Base-by-base conservation (phyloP, 257 asterid species). In the Jaltomata sinuosa region DNA sequence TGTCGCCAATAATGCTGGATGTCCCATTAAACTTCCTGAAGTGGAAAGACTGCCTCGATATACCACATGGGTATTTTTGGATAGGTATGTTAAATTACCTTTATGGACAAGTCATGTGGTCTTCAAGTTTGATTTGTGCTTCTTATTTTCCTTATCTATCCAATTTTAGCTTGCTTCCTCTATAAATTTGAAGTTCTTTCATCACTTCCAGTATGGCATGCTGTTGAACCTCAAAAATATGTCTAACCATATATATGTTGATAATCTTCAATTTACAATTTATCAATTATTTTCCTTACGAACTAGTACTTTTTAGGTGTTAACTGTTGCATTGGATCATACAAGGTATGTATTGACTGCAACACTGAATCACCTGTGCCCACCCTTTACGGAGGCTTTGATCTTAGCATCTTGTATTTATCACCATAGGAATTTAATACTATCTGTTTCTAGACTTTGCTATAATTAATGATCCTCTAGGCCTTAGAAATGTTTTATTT, bases 21-120 rank as follows among this genome's bases (percentile, higher is more conserved):
- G 95, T 29, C 98, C 99, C 22, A 93, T 92, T 68, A 93, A 90
- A 85, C 92, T 97, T 80, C 96, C 97, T 3, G 94, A 86, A 89
- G 90, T 91, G 84, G 81, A 91, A 88, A 93, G 85, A 78, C 62
- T 93, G 83, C 96, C 98, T 69, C 94, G 94, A 36, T 97, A 90
- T 88, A 94, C 96, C 12, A 92, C 99, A 62, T 97, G 99, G 98
- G 85, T 90, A 83, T 94, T 95, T 84, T 89, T 97, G 90, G 97
- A 92, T 89, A 95, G 98, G 99, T 93, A 86, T 83, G 91, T 86
- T 87, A 77, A 76, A 31, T 47, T 76, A 53, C 42, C 61, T 74
- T 47, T 38, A 27, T 76, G 15, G 61, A 47, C 34, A 76, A 76
- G 15, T 45, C 61, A 16, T 3, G 57, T 47, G 61, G 42, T 47